Percentiles rank a stretch among this genome's conserved stretches.
phyloP scores from a whole-genome alignment of 441 rosid genomes.

The Pelargonium australe region DNA sequence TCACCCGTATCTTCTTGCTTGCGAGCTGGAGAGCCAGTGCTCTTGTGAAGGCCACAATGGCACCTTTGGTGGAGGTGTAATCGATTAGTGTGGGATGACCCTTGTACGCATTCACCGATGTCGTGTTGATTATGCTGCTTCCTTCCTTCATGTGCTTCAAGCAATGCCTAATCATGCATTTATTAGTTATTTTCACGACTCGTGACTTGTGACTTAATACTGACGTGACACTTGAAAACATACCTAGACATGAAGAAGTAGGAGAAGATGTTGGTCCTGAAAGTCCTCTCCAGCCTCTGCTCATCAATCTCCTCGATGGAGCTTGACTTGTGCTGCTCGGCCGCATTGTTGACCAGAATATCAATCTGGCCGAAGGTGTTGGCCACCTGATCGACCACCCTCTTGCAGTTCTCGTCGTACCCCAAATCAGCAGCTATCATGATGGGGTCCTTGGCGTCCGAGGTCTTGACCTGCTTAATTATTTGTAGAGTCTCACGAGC shows the following conservation, averaged over 20 bases:
- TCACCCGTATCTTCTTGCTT: slow-evolving; percentile 50
- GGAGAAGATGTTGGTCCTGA: slow-evolving; percentile 51
- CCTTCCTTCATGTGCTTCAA: slow-evolving; percentile 82
- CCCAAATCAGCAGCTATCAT: slow-evolving; percentile 55
- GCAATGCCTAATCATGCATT: slow-evolving; percentile 20
- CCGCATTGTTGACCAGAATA: slow-evolving; percentile 50
- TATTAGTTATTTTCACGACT: too few species aligned
- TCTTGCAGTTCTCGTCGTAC: slow-evolving; percentile 56
- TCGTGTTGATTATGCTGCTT: slow-evolving; percentile 59
- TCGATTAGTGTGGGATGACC: slow-evolving; percentile 53
- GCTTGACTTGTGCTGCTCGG: slow-evolving; percentile 38
- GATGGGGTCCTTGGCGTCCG: slow-evolving; percentile 54
- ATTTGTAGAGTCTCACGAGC: slow-evolving; percentile 49
- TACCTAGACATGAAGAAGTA: slow-evolving; percentile 27
- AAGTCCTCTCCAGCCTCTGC: slow-evolving; percentile 44
- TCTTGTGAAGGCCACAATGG: slow-evolving; percentile 61
- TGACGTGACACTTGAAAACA: too few species aligned
- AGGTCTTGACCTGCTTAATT: slow-evolving; percentile 41
- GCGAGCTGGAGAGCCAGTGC: slow-evolving; percentile 68
- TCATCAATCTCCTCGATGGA: slow-evolving; percentile 49
- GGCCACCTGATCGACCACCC: slow-evolving; percentile 48
- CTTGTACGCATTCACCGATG: slow-evolving; percentile 62
- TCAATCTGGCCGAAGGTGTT: slow-evolving; percentile 46
- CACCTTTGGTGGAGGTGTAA: slow-evolving; percentile 77
- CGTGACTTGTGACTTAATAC: too few species aligned